Evolutionary conservation across 2,329 filamentous ascomycete genomes (phyloP).

Genomic region (Colletotrichum truncatum): DNA sequence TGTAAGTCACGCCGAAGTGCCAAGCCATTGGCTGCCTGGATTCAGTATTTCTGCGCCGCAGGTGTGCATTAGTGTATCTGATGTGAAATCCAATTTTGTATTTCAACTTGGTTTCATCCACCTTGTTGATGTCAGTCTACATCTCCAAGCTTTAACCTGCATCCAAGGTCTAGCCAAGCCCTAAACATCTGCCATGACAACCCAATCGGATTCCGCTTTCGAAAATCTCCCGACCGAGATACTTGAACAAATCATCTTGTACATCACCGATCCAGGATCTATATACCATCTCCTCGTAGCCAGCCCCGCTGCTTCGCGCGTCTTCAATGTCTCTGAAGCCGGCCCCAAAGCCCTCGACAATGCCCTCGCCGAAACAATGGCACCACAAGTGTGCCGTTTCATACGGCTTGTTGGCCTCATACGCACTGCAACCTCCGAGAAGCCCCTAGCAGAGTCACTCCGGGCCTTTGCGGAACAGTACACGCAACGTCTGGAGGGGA

Average conservation of each 20-base stretch:
- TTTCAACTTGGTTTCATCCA: no score
- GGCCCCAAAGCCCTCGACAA: background rate
- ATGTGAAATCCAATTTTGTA: no score
- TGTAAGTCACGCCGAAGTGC: no score
- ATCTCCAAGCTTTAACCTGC: no score
- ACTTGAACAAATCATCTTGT: background rate
- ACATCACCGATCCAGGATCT: background rate
- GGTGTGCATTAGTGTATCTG: no score
- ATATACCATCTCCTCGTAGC: background rate
- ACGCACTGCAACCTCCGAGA: background rate
- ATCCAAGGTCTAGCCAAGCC: no score
- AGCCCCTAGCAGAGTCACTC: background rate
- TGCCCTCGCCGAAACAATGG: background rate
- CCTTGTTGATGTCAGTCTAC: no score
- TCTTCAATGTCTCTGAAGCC: background rate
- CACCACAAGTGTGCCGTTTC: background rate
- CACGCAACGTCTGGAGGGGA: background rate
- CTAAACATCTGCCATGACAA: no score
- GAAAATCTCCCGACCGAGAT: constrained; percentile 3
- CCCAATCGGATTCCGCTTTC: background rate
- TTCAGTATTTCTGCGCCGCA: no score
- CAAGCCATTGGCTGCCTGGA: no score
- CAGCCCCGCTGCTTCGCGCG: background rate
- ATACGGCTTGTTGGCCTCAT: background rate
- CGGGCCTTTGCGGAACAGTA: background rate